A percentile compares a stretch with the other conserved stretches of the same genome.
Evolutionary conservation across 441 rosid genomes (phyloP).

Genomic region (Mallotus japonicus): DNA sequence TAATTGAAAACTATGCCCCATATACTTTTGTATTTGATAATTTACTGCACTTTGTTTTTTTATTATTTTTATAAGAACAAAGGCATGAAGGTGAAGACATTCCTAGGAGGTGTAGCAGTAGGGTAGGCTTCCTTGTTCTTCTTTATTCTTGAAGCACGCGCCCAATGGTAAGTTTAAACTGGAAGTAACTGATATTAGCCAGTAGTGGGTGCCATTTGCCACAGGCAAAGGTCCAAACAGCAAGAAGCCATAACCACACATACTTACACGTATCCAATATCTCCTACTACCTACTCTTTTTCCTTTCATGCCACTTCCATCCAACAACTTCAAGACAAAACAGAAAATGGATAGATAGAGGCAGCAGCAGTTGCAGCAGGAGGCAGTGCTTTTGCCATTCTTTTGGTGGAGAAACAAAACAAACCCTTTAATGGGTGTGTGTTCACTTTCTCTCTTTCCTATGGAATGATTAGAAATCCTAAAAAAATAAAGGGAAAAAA

Average conservation of each 20-base stretch:
- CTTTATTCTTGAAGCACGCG: slow-evolving; percentile 12
- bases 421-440: slow-evolving; percentile 6
- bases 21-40: background rate
- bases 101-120: background rate
- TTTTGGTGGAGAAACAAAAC: background rate
- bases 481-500: background rate
- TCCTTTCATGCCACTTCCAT: slow-evolving; percentile 30
- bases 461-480: slow-evolving; percentile 22
- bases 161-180: slow-evolving; percentile 10
- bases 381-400: background rate
- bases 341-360: slow-evolving; percentile 1
- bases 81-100: slow-evolving; percentile 8
- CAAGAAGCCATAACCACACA: background rate
- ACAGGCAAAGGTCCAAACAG: slow-evolving; percentile 12
- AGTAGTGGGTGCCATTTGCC: slow-evolving; percentile 17
- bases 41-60: no score
- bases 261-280: background rate
- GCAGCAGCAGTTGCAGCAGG: no score
- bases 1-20: background rate
- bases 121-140: background rate
- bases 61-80: background rate
- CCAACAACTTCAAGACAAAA: slow-evolving; percentile 33
- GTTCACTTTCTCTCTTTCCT: slow-evolving; percentile 27
- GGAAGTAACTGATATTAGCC: background rate
- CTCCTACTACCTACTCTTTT: background rate